Conservation (phyloP, 306 rosid genomes). For the Dalbergia cochinchinensis region DNA sequence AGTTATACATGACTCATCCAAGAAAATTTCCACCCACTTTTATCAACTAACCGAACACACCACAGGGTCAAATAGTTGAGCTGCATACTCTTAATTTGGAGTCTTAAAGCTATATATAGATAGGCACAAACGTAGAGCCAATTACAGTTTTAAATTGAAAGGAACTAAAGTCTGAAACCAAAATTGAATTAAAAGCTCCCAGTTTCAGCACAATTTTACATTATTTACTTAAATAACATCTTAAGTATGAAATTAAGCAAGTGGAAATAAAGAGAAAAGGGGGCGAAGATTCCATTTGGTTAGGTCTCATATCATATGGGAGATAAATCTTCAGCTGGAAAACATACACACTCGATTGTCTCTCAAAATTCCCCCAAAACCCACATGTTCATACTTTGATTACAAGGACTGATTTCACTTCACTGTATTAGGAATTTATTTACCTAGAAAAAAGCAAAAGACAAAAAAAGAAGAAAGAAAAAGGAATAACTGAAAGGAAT, state of each 20-base stretch:
- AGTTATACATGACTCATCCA: too few species aligned
- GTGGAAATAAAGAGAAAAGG: background rate
- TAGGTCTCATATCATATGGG: background rate
- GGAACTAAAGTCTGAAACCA: background rate
- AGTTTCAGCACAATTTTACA: slow-evolving; percentile 10
- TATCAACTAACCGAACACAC: too few species aligned
- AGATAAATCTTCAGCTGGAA: background rate
- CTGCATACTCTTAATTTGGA: background rate
- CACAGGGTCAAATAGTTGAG: too few species aligned
- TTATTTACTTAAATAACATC: background rate
- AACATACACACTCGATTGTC: background rate
- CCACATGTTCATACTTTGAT: background rate
- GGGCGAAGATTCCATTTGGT: background rate
- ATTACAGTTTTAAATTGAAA: slow-evolving; percentile 1
- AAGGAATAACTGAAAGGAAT: background rate
- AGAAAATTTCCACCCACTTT: too few species aligned
- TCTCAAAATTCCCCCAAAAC: background rate
- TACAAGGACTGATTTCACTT: background rate
- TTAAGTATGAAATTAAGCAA: background rate
- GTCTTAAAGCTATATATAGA: background rate
- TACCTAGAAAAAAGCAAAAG: background rate
- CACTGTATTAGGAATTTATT: background rate
- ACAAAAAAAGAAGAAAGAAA: background rate
- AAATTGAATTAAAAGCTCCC: background rate
- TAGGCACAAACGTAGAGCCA: background rate